These are phyloP conservation scores for Trichoderma oligosporum DNA, from an alignment of 2,329 filamentous ascomycete species.

Conservation along the genomic window DNA sequence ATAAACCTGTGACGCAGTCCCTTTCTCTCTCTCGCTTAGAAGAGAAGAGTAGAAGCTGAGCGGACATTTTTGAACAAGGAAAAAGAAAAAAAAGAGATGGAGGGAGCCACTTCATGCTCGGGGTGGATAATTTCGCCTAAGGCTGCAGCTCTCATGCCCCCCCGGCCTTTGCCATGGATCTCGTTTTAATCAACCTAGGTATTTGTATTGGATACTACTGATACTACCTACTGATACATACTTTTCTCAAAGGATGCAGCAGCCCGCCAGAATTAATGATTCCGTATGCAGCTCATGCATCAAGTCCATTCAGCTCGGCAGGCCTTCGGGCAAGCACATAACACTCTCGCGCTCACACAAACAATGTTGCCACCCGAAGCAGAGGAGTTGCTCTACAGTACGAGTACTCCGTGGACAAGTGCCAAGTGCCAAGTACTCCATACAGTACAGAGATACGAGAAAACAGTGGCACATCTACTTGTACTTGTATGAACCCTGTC, in stretches of 20 bases:
- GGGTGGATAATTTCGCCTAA: slow-evolving; percentile 17
- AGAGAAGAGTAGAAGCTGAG: slow-evolving; percentile 5
- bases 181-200: neutral
- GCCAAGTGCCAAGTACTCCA: neutral
- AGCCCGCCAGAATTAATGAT: neutral
- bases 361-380: no score
- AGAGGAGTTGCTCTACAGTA: neutral
- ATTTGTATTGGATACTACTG: neutral
- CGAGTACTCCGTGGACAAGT: no score
- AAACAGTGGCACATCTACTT: neutral
- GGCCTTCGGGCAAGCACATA: neutral
- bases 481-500: neutral
- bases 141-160: slow-evolving; percentile 2
- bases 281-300: neutral
- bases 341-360: no score
- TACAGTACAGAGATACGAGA: neutral
- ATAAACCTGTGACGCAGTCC: neutral
- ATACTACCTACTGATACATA: no score
- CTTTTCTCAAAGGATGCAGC: slow-evolving; percentile 1
- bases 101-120: slow-evolving; percentile 4
- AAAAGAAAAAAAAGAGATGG: neutral
- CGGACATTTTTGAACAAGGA: slow-evolving; percentile 8
- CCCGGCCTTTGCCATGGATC: neutral
- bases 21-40: neutral
- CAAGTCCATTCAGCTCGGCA: neutral